These are phyloP conservation scores for Spinellus fusiger DNA, from an alignment of 192 early-diverging fungal genomes.

Conservation along the genomic window DNA sequence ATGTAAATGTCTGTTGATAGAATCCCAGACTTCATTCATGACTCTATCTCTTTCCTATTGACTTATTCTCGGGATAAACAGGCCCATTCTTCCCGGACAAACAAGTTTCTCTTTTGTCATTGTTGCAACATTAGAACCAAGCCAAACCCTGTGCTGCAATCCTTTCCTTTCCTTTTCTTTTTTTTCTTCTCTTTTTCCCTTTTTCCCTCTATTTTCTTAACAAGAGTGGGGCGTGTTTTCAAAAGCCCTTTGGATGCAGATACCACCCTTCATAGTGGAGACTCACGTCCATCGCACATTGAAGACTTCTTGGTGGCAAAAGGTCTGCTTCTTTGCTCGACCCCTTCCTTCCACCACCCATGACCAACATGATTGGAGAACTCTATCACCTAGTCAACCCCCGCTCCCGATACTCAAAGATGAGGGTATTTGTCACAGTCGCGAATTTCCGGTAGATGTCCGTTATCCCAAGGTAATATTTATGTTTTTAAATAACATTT, in stretches of 20 bases:
- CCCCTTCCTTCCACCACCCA: neutral
- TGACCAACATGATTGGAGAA: neutral
- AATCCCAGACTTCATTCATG: no score
- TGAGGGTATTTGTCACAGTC: neutral
- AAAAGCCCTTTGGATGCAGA: no score
- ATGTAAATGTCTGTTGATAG: no score
- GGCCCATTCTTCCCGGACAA: no score
- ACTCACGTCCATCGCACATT: no score
- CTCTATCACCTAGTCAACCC: neutral
- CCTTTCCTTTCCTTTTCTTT: neutral
- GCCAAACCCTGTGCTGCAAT: no score
- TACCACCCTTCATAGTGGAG: no score
- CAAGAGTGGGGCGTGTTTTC: neutral
- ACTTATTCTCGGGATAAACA: no score
- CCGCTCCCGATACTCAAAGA: neutral
- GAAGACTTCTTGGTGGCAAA: neutral
- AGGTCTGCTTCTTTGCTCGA: neutral
- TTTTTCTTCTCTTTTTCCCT: neutral
- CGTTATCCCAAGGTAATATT: neutral
- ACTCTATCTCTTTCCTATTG: no score
- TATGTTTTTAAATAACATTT: neutral
- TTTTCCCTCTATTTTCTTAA: neutral
- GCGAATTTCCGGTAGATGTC: neutral
- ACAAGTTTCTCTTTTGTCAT: no score
- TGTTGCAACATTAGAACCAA: no score